Base-by-base conservation (phyloP, 768 basidiomycete genomes). In the Trametes cinnabarina region DNA sequence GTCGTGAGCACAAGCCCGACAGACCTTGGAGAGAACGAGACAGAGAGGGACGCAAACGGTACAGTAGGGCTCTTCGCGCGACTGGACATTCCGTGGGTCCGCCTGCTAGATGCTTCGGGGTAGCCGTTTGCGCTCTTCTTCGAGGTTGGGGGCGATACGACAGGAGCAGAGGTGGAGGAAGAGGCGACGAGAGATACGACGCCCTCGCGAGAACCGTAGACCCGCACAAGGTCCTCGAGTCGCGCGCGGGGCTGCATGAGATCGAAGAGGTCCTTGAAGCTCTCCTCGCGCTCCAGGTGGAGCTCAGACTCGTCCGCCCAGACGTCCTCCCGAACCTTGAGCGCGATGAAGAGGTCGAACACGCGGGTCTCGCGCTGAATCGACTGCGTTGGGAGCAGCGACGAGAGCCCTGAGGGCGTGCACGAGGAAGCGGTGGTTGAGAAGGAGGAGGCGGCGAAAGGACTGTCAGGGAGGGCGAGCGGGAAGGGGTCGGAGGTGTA, bases 401-500 rank as follows among this genome's bases (percentile, higher is more conserved):
- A 65, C 0, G 74, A 63, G n/a, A 20, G 22, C 19, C 44, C 25
- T 11, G 60, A 63, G 35, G 50, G 48, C 11, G 60, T 26, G 42
- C 68, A 63, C 32, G 64, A 37, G 11, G 68, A 55, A 12, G 65
- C 39, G 39, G 68, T 22, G 54, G 71, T 46, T 14, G 68, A 51
- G 23, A 64, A 46, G 15, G 65, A 43, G 35, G 68, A 23, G 53
- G 70, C 47, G 14, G 68, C 53, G 23, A 64, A 46, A 41, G 70
- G 37, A 55, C 70, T 55, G 26, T 68, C 60, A 47, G 71, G 58
- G 61, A 64, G 35, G 46, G 71, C 71, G 51, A 78, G 71, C 0
- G 89, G 90, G 72, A 92, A 93, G 0, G 91, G 90, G 63, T 94
- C 89, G 43, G 86, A 87, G 4, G 86, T 76, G 71, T 92, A 92